Evolutionary conservation across 331 rosid species (phyloP), one percentile per base, ranked within the genome.

Genomic region (Malus hybrid): DNA sequence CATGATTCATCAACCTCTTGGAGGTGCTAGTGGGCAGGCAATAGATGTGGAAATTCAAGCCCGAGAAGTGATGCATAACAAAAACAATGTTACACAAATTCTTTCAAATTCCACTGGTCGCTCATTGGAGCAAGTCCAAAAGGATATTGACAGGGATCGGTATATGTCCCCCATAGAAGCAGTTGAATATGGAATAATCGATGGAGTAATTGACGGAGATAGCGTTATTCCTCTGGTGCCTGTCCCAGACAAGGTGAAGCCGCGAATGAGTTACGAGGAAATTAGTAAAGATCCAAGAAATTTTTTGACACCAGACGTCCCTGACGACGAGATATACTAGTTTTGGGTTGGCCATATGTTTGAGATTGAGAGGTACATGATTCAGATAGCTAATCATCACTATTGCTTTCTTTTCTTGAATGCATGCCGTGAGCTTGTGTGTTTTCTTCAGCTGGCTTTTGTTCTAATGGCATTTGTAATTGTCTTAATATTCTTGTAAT

Each of bases 141-240:
- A 87, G 69, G 97, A 94, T 75, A 90, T 94, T 18, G 97, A 92
- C 48, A 78, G 92, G 84, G 99, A 94, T 83, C 88, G 86, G 53
- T 94, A 94, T 30, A 80, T 94, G 96, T 92, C 99, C 53, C 97
- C 97, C 46, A 94, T 92, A 60, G 97, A 92, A 83, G 99, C 91
- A 7, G 97, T 92, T 70, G 97, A 94, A 71, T 92, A 90, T 86
- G 99, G 97, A 89, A 81, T 92, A n/a, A 82, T 89, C 32, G 96
- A 92, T 63, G 96, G 93, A 30, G 97, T 94, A 26, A 92, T 94
- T 16, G 97, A 94, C 44, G 81, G 82, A 63, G 97, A 90, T 30
- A 86, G 82, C 79, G 88, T 94, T 77, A 84, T 94, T 75, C 97
- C 97, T 78, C 90, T 92, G 26, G 14, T 52, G 75, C 97, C 97